Percentiles rank a stretch among this genome's conserved stretches.
Evolutionary conservation across 495 filamentous ascomycete genomes (phyloP).

Genomic region (Letharia lupina): DNA sequence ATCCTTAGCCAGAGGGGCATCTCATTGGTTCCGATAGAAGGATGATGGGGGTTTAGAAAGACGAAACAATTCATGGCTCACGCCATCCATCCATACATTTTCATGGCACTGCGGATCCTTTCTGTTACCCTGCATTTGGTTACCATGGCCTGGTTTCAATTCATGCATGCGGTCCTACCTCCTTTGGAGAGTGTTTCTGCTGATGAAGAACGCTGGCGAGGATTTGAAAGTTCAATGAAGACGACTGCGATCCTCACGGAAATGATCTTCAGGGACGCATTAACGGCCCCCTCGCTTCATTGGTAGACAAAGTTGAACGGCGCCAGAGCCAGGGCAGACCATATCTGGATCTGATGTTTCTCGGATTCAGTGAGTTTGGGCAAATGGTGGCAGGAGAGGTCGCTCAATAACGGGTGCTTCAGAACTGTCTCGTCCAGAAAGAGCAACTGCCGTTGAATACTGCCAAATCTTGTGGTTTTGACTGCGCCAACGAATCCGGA

Average conservation of each 20-base stretch:
- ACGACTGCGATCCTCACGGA: neutral
- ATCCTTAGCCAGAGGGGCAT: neutral
- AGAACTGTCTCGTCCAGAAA: neutral
- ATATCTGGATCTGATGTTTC: neutral
- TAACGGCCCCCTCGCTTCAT: neutral
- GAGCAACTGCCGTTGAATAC: neutral
- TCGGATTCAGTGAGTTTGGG: neutral
- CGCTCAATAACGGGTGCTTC: neutral
- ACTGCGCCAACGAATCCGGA: too few species aligned
- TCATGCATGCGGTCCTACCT: neutral
- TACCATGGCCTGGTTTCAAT: neutral
- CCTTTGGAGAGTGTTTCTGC: neutral
- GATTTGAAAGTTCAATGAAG: neutral
- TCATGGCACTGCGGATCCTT: neutral
- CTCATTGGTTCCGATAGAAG: neutral
- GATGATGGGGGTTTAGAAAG: neutral
- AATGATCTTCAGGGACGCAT: neutral
- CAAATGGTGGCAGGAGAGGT: neutral
- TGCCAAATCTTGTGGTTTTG: too few species aligned
- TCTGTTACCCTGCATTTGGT: neutral
- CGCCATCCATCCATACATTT: neutral
- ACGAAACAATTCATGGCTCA: neutral
- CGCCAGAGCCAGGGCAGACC: neutral
- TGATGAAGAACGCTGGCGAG: neutral
- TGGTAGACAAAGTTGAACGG: neutral